Evolutionary conservation across 352 stramenopile genomes (phyloP).

Genomic region (Phytophthora melonis): DNA sequence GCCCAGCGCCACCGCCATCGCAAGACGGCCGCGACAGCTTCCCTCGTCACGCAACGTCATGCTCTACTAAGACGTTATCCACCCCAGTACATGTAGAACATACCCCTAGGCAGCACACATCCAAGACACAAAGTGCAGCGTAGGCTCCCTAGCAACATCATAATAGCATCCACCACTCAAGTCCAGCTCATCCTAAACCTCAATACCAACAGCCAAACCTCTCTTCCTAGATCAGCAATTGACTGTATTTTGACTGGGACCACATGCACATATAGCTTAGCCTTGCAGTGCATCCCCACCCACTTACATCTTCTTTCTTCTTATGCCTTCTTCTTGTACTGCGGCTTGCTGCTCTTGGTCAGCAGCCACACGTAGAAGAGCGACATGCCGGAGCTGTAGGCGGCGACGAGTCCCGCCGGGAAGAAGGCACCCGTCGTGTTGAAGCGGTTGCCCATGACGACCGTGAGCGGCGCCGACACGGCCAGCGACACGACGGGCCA

Average conservation of each 20-base stretch:
- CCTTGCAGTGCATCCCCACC: not conserved
- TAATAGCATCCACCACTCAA: not conserved
- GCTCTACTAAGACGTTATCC: slow-evolving; percentile 25
- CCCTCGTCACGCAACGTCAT: slow-evolving; percentile 17
- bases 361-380: slow-evolving; percentile 86
- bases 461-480: slow-evolving; percentile 75
- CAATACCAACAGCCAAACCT: not conserved
- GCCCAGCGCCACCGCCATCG: not conserved
- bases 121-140: not conserved
- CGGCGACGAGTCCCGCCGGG: slow-evolving; percentile 69
- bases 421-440: slow-evolving; percentile 81
- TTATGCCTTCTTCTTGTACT: slow-evolving; percentile 84
- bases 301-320: not conserved
- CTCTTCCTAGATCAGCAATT: slow-evolving; percentile 4
- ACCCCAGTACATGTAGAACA: slow-evolving; percentile 6
- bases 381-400: slow-evolving; percentile 77
- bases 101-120: not conserved
- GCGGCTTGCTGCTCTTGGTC: slow-evolving; percentile 69
- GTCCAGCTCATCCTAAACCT: not conserved
- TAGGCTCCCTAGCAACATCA: slow-evolving; percentile 1
- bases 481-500: slow-evolving; percentile 76
- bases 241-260: not conserved
- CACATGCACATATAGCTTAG: not conserved
- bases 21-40: slow-evolving; percentile 20
- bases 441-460: slow-evolving; percentile 82